Evolutionary conservation across 2,329 filamentous ascomycete species (phyloP), one percentile per base, ranked within the genome.

Genomic region (Penicillium sp.): DNA sequence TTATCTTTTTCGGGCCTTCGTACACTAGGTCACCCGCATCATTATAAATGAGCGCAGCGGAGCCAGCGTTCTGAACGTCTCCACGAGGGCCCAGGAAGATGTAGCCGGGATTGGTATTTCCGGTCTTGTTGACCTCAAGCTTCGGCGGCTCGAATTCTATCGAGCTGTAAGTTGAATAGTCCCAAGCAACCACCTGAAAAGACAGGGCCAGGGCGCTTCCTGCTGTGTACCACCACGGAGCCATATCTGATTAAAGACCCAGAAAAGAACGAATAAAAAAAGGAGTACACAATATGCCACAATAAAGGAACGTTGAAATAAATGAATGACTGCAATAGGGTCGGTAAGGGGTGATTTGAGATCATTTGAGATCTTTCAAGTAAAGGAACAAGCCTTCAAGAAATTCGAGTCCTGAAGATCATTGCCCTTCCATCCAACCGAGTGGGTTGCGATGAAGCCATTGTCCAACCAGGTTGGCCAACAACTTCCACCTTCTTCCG

Each of bases 331-430:
- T 44, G 39, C 11, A 55, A 47, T 55, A 43, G 45, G 36, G 25
- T 36, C 47, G 41, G 21, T 19, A 56, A 53, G 41, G 34, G 19
- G 44, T 59, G n/a, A 25, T 43, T 36, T 8, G 5, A 15, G 36
- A 46, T 8, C 8, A 25, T 43, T 36, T 8, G 5, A 15, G 36
- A 46, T 8, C 8, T 46, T 60, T 55, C 27, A 57, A 58, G 3
- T 49, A 10, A 5, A 43, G 25, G 19, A 19, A 10, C 25, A 49
- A 48, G 33, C 29, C 23, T 27, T 21, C 4, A 21, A 47, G 36
- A 43, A 38, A 7, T 41, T 7, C 5, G 23, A 31, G 23, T 49
- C 59, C 11, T 60, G 57, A 58, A 60, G 54, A 65, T 65, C 61
- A 59, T 58, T 64, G 21, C 41, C 16, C 13, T 8, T 39, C 25